Conservation (phyloP, 2,329 filamentous ascomycete species). For the Alternaria sp. region DNA sequence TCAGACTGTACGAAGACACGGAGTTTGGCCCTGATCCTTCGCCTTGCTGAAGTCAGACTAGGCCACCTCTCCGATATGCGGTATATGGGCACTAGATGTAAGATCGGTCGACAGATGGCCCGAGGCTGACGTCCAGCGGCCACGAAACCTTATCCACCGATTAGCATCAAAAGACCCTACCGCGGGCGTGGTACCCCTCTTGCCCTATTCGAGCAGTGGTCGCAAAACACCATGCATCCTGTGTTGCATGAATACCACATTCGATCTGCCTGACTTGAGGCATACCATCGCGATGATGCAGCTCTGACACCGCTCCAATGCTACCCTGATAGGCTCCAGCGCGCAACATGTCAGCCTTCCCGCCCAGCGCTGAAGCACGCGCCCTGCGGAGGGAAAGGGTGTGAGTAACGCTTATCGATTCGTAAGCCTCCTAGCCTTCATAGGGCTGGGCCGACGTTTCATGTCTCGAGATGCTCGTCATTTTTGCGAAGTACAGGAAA, state of each 20-base stretch:
- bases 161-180: conserved; percentile 3
- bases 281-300: not conserved
- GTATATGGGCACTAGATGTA: conserved; percentile 36
- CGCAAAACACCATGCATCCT: not conserved
- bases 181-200: conserved; percentile 7
- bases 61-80: conserved; percentile 25
- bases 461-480: conserved; percentile 14
- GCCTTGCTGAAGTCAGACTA: conserved; percentile 22
- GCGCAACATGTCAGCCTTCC: conserved; percentile 23
- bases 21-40: conserved; percentile 11
- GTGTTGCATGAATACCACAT: not conserved
- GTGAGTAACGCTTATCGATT: conserved; percentile 36
- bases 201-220: conserved; percentile 1
- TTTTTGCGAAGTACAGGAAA: conserved; percentile 8
- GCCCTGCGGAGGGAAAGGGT: conserved; percentile 5
- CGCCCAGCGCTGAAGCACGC: conserved; percentile 11
- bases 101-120: conserved; percentile 37
- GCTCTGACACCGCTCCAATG: conserved; percentile 6
- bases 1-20: conserved; percentile 19
- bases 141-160: conserved; percentile 26
- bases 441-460: conserved; percentile 34
- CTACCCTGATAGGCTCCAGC: conserved; percentile 17
- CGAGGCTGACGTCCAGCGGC: conserved; percentile 38
- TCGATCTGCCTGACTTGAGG: not conserved
- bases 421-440: conserved; percentile 37